Conservation (phyloP, 2,329 filamentous ascomycete species). For the Colletotrichum melonis region DNA sequence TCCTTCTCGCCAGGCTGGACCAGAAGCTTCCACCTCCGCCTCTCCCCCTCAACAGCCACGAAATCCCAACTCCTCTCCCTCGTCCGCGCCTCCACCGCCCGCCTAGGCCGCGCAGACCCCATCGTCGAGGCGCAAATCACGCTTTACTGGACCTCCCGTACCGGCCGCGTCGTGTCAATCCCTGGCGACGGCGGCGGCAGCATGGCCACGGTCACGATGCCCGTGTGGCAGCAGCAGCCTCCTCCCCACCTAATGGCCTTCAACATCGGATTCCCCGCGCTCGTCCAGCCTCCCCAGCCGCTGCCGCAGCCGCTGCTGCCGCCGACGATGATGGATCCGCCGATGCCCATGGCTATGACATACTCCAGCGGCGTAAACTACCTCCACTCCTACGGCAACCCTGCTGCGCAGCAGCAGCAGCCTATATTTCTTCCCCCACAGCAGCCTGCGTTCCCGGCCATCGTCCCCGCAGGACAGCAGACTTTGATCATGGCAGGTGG, state of each 20-base stretch:
- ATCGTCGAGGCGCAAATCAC: slow-evolving; percentile 24
- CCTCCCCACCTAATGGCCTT: background rate
- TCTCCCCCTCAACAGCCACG: background rate
- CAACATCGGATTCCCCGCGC: background rate
- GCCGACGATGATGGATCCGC: background rate
- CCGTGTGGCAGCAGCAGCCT: slow-evolving; percentile 11
- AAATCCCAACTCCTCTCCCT: slow-evolving; percentile 21
- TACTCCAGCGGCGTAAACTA: slow-evolving; percentile 24
- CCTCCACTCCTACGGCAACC: slow-evolving; percentile 13
- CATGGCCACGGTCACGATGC: background rate
- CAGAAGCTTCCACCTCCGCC: slow-evolving; percentile 21
- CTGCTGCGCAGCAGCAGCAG: background rate
- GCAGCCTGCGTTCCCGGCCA: background rate
- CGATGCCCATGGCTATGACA: slow-evolving; percentile 17
- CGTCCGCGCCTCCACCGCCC: slow-evolving; percentile 1
- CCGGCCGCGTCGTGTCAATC: slow-evolving; percentile 16
- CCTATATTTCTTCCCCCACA: background rate
- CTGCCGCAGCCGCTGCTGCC: background rate
- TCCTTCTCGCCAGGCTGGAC: background rate
- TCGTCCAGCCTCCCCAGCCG: background rate
- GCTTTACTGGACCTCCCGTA: slow-evolving; percentile 21
- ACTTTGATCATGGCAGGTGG: background rate
- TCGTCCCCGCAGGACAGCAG: background rate
- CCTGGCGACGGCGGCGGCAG: background rate
- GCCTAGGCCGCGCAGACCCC: slow-evolving; percentile 23